phyloP scores from a whole-genome alignment of 768 basidiomycete species.

The Mycena alexandri region DNA sequence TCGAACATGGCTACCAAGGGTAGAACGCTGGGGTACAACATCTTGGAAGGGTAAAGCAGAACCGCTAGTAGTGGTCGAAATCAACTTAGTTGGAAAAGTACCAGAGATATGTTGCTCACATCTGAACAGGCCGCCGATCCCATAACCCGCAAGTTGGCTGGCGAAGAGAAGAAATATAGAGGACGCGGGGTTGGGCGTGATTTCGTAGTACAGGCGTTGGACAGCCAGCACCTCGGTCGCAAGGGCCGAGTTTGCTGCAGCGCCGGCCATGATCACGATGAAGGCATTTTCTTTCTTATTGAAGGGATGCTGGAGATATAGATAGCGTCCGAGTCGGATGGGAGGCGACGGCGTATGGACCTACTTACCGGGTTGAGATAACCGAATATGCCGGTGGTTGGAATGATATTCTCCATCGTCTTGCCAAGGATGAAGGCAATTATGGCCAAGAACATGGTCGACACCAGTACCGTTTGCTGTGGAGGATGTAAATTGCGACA shows the following conservation, averaged over 20 bases:
- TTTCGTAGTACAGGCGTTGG: slow-evolving; percentile 66
- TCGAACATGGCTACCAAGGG: slow-evolving; percentile 65
- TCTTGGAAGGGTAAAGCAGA: slow-evolving; percentile 66
- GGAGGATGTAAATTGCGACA: not conserved
- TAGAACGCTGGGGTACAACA: slow-evolving; percentile 62
- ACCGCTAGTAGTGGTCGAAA: slow-evolving; percentile 51
- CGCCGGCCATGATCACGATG: slow-evolving; percentile 69
- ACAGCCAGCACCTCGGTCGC: slow-evolving; percentile 68
- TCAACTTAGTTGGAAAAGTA: not conserved
- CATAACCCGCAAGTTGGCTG: slow-evolving; percentile 57
- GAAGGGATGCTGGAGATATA: slow-evolving; percentile 62
- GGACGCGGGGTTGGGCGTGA: slow-evolving; percentile 58
- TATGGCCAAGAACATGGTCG: slow-evolving; percentile 66
- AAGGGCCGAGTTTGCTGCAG: slow-evolving; percentile 65
- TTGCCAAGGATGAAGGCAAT: slow-evolving; percentile 65
- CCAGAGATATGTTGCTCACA: slow-evolving; percentile 44
- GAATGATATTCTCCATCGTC: slow-evolving; percentile 60
- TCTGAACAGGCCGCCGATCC: slow-evolving; percentile 67
- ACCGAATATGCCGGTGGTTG: slow-evolving; percentile 57
- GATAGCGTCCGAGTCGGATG: slow-evolving; percentile 4
- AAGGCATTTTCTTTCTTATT: slow-evolving; percentile 73
- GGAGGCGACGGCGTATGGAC: not conserved
- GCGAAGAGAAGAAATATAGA: slow-evolving; percentile 57
- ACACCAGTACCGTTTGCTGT: slow-evolving; percentile 66
- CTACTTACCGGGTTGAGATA: slow-evolving; percentile 65